Evolutionary conservation across 352 stramenopile species (phyloP).

Genomic region (Blastocystis sp.): DNA sequence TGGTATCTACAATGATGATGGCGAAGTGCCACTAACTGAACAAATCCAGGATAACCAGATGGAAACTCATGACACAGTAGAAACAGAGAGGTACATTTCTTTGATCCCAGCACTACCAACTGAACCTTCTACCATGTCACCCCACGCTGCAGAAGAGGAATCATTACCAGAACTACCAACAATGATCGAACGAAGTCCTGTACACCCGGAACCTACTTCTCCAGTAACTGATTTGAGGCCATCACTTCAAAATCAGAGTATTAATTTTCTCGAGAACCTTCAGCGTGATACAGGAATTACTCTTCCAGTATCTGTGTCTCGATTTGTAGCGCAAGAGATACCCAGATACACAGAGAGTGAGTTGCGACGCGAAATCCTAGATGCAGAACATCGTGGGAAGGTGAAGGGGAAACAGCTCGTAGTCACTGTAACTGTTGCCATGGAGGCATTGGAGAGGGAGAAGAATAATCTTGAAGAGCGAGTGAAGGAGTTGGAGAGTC

Average conservation of each 20-base stretch:
- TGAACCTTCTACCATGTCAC: too few relatives aligned
- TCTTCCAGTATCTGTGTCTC: background rate
- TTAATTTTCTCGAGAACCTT: background rate
- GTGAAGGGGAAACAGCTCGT: background rate
- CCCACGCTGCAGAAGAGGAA: too few relatives aligned
- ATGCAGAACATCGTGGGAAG: background rate
- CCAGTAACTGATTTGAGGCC: too few relatives aligned
- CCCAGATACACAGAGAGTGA: background rate
- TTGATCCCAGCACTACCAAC: too few relatives aligned
- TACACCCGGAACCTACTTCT: too few relatives aligned
- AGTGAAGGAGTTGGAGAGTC: background rate
- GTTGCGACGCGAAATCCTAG: background rate
- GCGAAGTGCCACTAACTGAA: too few relatives aligned
- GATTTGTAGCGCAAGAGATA: background rate
- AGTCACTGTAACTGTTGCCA: background rate
- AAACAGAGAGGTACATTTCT: too few relatives aligned
- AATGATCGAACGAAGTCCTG: too few relatives aligned
- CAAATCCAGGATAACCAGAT: background rate
- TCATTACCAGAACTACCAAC: too few relatives aligned
- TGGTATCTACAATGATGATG: too few relatives aligned
- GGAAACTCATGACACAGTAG: background rate
- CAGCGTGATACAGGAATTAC: background rate
- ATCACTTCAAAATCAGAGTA: background rate
- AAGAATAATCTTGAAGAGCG: background rate
- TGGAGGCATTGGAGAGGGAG: background rate